Conservation (phyloP, 2,329 filamentous ascomycete genomes). For the Teratosphaeria viscida region DNA sequence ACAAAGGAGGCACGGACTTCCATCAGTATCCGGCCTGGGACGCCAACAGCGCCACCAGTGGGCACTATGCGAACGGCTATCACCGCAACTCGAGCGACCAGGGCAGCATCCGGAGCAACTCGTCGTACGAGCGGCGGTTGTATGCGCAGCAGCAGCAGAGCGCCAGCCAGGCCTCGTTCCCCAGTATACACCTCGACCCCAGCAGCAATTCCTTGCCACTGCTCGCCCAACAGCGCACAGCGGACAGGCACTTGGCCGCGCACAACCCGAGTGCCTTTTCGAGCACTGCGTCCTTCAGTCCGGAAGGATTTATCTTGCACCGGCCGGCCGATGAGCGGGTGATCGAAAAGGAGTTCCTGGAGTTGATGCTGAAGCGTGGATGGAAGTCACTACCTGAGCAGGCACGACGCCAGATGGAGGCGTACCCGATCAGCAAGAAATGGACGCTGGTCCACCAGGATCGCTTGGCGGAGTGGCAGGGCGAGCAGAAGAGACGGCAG, state of each 20-base stretch:
- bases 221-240: conserved; percentile 18
- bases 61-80: conserved; percentile 38
- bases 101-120: conserved; percentile 49
- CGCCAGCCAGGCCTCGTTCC: conserved; percentile 40
- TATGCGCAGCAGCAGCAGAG: conserved; percentile 24
- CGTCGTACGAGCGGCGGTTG: conserved; percentile 39
- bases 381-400: conserved; percentile 97
- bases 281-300: conserved; percentile 40
- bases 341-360: conserved; percentile 83
- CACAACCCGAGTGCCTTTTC: conserved; percentile 37
- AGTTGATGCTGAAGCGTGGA: conserved; percentile 92
- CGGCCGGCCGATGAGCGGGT: conserved; percentile 71
- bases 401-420: conserved; percentile 88
- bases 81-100: conserved; percentile 31
- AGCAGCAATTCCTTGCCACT: conserved; percentile 24
- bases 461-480: conserved; percentile 83
- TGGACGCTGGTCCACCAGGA: conserved; percentile 97
- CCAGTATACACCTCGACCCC: conserved; percentile 34
- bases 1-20: conserved; percentile 66
- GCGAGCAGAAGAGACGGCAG: conserved; percentile 78
- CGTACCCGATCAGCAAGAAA: conserved; percentile 88
- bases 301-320: conserved; percentile 52
- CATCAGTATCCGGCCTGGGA: conserved; percentile 68
- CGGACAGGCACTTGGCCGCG: conserved; percentile 24
- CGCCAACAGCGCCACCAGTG: conserved; percentile 42